Conservation (phyloP, 805 yeast genomes). For the Schwanniomyces yamadae region DNA sequence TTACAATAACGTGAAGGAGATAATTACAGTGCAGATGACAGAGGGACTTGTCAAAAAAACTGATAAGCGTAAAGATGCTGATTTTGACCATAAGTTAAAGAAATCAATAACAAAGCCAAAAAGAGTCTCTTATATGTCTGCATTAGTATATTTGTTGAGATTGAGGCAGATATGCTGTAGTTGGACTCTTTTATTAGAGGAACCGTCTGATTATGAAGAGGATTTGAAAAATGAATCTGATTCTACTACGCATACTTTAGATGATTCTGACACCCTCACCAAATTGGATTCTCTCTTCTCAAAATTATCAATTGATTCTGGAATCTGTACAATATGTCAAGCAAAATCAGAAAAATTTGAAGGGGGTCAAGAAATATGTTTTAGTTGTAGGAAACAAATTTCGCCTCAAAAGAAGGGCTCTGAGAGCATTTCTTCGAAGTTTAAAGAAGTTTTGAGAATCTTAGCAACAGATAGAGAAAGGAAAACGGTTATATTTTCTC, state of each 20-base stretch:
- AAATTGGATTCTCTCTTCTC: not conserved
- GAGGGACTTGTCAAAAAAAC: too few relatives aligned
- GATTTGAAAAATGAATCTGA: not conserved
- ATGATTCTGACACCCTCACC: slow-evolving; percentile 5
- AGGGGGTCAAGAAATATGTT: not conserved
- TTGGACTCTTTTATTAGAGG: slow-evolving; percentile 16
- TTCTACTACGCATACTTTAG: slow-evolving; percentile 16
- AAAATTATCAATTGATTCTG: slow-evolving; percentile 17
- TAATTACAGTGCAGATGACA: too few relatives aligned
- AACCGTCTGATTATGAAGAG: not conserved
- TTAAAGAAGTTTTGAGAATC: slow-evolving; percentile 28
- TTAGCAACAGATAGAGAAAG: slow-evolving; percentile 29
- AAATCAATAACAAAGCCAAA: not conserved
- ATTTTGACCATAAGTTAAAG: not conserved
- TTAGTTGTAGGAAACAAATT: not conserved
- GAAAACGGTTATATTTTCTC: slow-evolving; percentile 47
- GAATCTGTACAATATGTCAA: slow-evolving; percentile 20
- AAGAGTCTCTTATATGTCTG: slow-evolving; percentile 17
- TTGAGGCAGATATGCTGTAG: slow-evolving; percentile 39
- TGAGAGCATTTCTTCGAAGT: slow-evolving; percentile 26
- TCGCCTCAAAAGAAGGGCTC: not conserved
- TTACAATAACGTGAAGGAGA: slow-evolving; percentile 16
- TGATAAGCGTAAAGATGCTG: not conserved
- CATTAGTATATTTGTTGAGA: slow-evolving; percentile 28
- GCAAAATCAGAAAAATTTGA: not conserved